Conservation (phyloP, 176 grass and related monocot species). For the Oryza rufipogon region DNA sequence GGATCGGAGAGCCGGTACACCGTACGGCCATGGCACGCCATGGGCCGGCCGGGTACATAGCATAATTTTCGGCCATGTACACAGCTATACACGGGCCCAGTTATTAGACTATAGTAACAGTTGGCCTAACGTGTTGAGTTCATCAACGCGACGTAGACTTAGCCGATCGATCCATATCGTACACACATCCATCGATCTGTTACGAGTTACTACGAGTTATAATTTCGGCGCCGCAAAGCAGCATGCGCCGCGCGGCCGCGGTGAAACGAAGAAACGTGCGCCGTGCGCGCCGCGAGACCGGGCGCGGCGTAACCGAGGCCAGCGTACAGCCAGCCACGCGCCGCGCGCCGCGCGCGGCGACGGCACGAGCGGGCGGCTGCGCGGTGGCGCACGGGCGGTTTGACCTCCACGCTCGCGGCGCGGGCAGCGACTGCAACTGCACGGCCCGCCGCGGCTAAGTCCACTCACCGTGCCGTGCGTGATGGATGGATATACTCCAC, state of each 20-base stretch:
- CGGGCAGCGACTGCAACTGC: no score
- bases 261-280: neutral
- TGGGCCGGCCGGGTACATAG: neutral
- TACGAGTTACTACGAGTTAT: neutral
- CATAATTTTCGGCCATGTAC: neutral
- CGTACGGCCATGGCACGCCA: neutral
- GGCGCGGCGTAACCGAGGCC: no score
- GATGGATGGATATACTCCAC: no score
- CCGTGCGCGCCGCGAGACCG: no score
- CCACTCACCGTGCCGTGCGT: no score
- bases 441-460: no score
- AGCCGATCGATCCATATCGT: neutral
- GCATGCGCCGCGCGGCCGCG: no score
- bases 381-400: neutral
- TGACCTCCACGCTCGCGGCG: neutral
- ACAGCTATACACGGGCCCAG: neutral
- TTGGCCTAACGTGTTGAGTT: neutral
- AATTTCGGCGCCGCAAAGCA: no score
- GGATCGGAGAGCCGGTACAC: neutral
- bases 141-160: neutral
- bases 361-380: no score
- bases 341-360: no score
- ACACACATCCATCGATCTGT: neutral
- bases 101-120: neutral
- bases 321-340: no score